A percentile compares a stretch with the other conserved stretches of the same genome.
Evolutionary conservation across 2,329 filamentous ascomycete species (phyloP).

Genomic region (Lachnellula occidentalis): DNA sequence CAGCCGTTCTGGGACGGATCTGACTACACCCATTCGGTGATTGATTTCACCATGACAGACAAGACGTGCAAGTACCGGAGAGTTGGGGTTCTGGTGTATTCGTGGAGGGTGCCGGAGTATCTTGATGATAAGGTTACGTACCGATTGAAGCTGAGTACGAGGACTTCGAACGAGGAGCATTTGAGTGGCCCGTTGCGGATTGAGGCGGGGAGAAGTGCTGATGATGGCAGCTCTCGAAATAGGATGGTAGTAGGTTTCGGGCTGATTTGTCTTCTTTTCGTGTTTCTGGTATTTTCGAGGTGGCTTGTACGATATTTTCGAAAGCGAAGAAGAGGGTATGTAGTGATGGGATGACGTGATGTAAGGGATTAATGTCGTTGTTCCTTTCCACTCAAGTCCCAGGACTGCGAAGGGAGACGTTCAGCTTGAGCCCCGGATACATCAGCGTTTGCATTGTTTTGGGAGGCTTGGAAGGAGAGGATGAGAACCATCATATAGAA

Average conservation of each 20-base stretch:
- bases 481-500: too few species aligned
- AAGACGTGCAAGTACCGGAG: not conserved
- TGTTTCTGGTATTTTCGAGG: not conserved
- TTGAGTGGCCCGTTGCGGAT: not conserved
- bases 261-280: not conserved
- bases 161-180: not conserved
- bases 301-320: too few species aligned
- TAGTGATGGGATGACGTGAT: too few species aligned
- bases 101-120: not conserved
- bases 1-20: not conserved
- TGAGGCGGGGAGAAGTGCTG: not conserved
- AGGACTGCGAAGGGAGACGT: too few species aligned
- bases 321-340: too few species aligned
- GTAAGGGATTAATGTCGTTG: too few species aligned
- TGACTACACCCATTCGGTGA: not conserved
- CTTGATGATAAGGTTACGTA: not conserved
- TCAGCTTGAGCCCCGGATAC: too few species aligned
- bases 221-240: not conserved
- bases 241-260: not conserved
- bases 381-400: too few species aligned
- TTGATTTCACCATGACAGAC: not conserved
- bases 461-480: too few species aligned
- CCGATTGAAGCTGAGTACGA: not conserved
- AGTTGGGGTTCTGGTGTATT: not conserved
- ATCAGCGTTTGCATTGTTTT: too few species aligned